Evolutionary conservation across 75 land plant species (phyloP).

Genomic region (Selaginella moellendorffii): DNA sequence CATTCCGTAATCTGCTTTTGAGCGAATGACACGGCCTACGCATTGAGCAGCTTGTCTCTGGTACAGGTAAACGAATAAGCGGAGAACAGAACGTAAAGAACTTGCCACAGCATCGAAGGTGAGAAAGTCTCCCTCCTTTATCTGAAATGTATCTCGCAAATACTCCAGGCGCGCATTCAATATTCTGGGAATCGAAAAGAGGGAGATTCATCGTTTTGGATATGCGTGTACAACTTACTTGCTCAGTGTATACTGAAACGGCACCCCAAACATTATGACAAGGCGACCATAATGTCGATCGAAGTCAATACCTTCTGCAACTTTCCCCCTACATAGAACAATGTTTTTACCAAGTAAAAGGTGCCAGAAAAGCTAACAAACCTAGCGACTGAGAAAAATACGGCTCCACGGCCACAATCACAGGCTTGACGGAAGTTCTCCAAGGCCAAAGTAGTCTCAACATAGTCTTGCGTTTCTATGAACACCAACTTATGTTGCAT

Average conservation of each 20-base stretch:
- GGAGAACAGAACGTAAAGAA: not conserved
- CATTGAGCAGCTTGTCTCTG: constrained; percentile 99
- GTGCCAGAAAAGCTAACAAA: constrained; percentile 13
- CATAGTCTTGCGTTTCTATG: constrained; percentile 97
- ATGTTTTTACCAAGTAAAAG: not conserved
- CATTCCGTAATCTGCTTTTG: constrained; percentile 99
- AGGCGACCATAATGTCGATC: constrained; percentile 97
- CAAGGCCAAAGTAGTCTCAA: constrained; percentile 91
- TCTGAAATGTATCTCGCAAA: constrained; percentile 86
- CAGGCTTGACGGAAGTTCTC: constrained; percentile 94
- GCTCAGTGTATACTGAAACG: constrained; percentile 96
- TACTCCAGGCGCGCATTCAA: constrained; percentile 83
- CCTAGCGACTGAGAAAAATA: constrained; percentile 99
- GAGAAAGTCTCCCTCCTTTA: constrained; percentile 91
- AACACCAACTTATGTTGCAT: constrained; percentile 99
- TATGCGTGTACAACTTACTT: constrained; percentile 30
- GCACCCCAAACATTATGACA: constrained; percentile 97
- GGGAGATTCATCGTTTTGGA: not conserved
- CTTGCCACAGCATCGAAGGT: constrained; percentile 98
- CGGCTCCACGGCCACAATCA: constrained; percentile 99
- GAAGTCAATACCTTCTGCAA: constrained; percentile 99
- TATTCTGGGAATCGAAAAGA: constrained; percentile 34
- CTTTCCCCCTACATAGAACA: constrained; percentile 61
- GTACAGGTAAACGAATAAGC: not conserved
- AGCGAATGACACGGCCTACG: constrained; percentile 99